A percentile compares a stretch with the other conserved stretches of the same genome.
phyloP scores from a whole-genome alignment of 2,329 filamentous ascomycete species.

The Monosporascus sp. region DNA sequence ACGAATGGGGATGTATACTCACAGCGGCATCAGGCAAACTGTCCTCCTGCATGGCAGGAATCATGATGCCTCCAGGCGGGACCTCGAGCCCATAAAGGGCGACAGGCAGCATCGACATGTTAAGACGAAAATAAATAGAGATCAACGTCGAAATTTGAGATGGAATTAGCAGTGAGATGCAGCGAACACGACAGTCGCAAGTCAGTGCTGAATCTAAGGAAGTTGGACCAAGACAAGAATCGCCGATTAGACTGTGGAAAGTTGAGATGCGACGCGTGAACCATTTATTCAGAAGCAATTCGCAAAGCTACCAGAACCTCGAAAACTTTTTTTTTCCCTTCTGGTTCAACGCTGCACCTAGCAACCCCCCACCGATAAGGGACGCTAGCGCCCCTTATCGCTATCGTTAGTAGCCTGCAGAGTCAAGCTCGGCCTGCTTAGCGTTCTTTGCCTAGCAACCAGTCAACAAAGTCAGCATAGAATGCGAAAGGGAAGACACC shows the following conservation, averaged over 20 bases:
- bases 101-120: slow-evolving; percentile 59
- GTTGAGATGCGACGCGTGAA: background rate
- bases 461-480: background rate
- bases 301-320: background rate
- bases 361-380: background rate
- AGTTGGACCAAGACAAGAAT: background rate
- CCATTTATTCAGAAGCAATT: background rate
- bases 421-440: background rate
- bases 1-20: slow-evolving; percentile 34
- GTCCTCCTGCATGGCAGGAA: slow-evolving; percentile 66
- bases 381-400: background rate
- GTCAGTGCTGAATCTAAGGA: background rate
- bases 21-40: slow-evolving; percentile 69
- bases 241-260: background rate
- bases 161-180: background rate
- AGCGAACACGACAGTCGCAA: background rate
- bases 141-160: background rate
- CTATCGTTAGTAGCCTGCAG: background rate
- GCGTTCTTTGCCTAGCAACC: background rate
- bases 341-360: background rate
- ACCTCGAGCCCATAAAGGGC: slow-evolving; percentile 91
- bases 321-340: background rate
- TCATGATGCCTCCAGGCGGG: slow-evolving; percentile 74
- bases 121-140: slow-evolving; percentile 4
- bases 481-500: background rate